phyloP scores from a whole-genome alignment of 495 filamentous ascomycete species.

The Mytilinidion resinicola region DNA sequence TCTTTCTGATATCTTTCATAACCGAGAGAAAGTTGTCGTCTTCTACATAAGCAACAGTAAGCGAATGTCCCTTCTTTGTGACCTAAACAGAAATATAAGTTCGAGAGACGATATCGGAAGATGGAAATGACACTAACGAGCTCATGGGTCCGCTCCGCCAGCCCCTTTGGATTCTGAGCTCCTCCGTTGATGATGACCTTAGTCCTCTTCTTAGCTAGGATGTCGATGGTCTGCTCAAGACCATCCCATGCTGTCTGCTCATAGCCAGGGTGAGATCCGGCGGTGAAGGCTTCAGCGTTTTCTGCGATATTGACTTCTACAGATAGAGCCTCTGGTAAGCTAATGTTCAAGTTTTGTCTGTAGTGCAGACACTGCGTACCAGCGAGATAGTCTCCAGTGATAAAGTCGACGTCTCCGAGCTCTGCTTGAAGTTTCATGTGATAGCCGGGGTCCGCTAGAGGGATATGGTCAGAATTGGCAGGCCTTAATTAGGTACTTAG shows the following conservation, averaged over 20 bases:
- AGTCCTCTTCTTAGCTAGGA: slow-evolving; percentile 33
- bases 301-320: slow-evolving; percentile 45
- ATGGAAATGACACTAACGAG: slow-evolving; percentile 27
- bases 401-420: slow-evolving; percentile 46
- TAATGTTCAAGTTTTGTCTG: neutral
- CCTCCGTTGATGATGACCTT: slow-evolving; percentile 37
- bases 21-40: slow-evolving; percentile 18
- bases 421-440: slow-evolving; percentile 44
- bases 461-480: neutral
- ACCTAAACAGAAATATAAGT: slow-evolving; percentile 11
- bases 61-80: slow-evolving; percentile 6
- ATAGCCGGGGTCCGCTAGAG: slow-evolving; percentile 40
- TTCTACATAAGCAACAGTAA: slow-evolving; percentile 20
- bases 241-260: slow-evolving; percentile 44
- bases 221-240: slow-evolving; percentile 40
- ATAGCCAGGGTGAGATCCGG: slow-evolving; percentile 39
- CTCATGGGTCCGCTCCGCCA: slow-evolving; percentile 33
- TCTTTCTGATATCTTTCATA: slow-evolving; percentile 17
- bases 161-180: slow-evolving; percentile 26
- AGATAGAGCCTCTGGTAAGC: no score
- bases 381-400: slow-evolving; percentile 52
- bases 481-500: neutral
- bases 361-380: slow-evolving; percentile 30
- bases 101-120: neutral
- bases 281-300: slow-evolving; percentile 38